Evolutionary conservation across 2,329 filamentous ascomycete species (phyloP).

Genomic region (Neurospora sp.): DNA sequence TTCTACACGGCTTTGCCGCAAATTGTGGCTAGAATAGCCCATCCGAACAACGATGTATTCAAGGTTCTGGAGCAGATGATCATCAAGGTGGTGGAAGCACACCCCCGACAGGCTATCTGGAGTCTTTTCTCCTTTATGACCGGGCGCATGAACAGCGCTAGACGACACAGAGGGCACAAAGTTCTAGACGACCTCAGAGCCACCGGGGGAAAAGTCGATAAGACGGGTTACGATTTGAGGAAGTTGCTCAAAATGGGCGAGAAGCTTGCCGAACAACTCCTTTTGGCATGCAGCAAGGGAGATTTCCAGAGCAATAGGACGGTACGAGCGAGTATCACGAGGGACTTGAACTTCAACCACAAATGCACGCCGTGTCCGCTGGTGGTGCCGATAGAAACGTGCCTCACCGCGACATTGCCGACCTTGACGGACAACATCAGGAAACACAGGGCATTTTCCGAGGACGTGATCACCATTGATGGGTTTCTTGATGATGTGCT

Average conservation of each 20-base stretch:
- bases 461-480: constrained; percentile 74
- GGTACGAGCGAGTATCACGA: constrained; percentile 61
- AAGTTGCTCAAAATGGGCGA: constrained; percentile 68
- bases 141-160: constrained; percentile 59
- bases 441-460: constrained; percentile 77
- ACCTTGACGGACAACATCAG: constrained; percentile 59
- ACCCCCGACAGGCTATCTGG: constrained; percentile 90
- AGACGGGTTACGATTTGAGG: constrained; percentile 50
- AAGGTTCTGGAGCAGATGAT: constrained; percentile 70
- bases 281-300: constrained; percentile 70
- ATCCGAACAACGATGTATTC: constrained; percentile 70
- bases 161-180: constrained; percentile 42
- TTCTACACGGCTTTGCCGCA: constrained; percentile 82
- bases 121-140: constrained; percentile 79
- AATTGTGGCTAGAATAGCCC: constrained; percentile 90
- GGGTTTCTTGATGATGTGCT: constrained; percentile 79
- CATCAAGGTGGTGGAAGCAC: constrained; percentile 70
- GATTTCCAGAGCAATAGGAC: constrained; percentile 58
- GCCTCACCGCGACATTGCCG: constrained; percentile 74
- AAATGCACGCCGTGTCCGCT: constrained; percentile 73
- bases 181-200: constrained; percentile 41
- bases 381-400: constrained; percentile 81
- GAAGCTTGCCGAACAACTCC: constrained; percentile 70
- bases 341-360: constrained; percentile 74
- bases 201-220: constrained; percentile 41